Conservation (phyloP, 2,329 filamentous ascomycete species). For the Corniculantispora saksenae region DNA sequence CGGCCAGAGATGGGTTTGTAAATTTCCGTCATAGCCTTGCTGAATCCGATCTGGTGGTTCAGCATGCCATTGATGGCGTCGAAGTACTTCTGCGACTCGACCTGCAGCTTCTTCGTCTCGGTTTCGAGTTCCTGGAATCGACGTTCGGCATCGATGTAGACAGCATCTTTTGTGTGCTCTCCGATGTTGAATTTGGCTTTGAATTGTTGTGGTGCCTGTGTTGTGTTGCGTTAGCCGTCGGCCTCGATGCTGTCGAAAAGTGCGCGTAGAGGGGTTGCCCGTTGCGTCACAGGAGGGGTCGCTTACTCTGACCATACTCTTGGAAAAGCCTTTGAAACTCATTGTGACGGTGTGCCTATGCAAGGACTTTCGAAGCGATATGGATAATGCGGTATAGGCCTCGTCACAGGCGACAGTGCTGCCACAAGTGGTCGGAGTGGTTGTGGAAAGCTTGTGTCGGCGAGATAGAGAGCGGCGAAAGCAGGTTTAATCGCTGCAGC, state of each 20-base stretch:
- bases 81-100: slow-evolving; percentile 97
- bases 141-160: slow-evolving; percentile 92
- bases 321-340: slow-evolving; percentile 97
- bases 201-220: slow-evolving; percentile 83
- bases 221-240: slow-evolving; percentile 3
- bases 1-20: slow-evolving; percentile 98
- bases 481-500: slow-evolving; percentile 12
- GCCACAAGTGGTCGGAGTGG: slow-evolving; percentile 17
- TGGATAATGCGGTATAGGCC: not conserved
- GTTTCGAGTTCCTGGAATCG: slow-evolving; percentile 91
- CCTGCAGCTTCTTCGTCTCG: slow-evolving; percentile 95
- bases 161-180: slow-evolving; percentile 89
- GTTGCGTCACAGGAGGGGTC: slow-evolving; percentile 24
- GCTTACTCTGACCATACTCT: slow-evolving; percentile 80
- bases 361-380: not conserved
- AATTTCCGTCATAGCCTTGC: slow-evolving; percentile 90
- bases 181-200: slow-evolving; percentile 93
- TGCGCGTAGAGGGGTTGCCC: slow-evolving; percentile 17
- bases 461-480: slow-evolving; percentile 12
- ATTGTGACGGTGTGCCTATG: slow-evolving; percentile 49
- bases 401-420: slow-evolving; percentile 17
- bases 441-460: slow-evolving; percentile 4
- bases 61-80: slow-evolving; percentile 98
- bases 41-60: slow-evolving; percentile 96
- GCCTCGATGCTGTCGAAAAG: slow-evolving; percentile 5